Base-by-base conservation (phyloP, 2,329 filamentous ascomycete genomes). In the Plenodomus lindquistii region DNA sequence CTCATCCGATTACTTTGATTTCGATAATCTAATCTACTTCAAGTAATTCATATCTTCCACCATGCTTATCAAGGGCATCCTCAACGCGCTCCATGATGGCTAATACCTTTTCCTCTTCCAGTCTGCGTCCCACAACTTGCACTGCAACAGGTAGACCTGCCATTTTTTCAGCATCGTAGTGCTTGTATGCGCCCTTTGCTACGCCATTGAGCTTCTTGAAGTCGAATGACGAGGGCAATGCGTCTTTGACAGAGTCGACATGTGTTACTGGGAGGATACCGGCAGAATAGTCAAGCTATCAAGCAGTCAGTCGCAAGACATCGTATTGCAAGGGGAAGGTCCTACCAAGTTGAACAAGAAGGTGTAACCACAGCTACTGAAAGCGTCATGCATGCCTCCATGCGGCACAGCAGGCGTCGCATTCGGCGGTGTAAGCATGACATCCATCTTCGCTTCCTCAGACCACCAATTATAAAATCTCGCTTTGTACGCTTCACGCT, bases 381-480 rank as follows among this genome's bases (percentile, higher is more conserved):
- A 85, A 2, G 90, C 90, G 61, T 93, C 86, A 58, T 84, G 83
- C 91, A 96, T 97, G 0, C 85, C 91, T 39, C 86, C 84, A 67
- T 96, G 91, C 1, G 91, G 91, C 3, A 96, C 83, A 0, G 92
- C 92, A 1, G 92, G 91, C 0, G 91, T 96, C 0, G 92, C 91
- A 69, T 97, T 96, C 0, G 87, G 91, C n/a, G 89, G 88, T 9
- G 88, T 85, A 27, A 97, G 73, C 57, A 97, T 80, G 56, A 92
- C 86, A 72, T 97, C 92, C 55, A 92, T 75, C 39, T 85, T 76
- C 15, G 65, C 68, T 31, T 82, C 81, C 10, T 80, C 75, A 50
- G 89, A 83, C 90, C 91, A 95, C 88, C 91, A 97, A 18, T 87
- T 83, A 69, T 90, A 92, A 85, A 91, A 97, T 43, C 77, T 80